Base-by-base conservation (phyloP, 495 filamentous ascomycete genomes). In the Astrothelium subdiscretum region DNA sequence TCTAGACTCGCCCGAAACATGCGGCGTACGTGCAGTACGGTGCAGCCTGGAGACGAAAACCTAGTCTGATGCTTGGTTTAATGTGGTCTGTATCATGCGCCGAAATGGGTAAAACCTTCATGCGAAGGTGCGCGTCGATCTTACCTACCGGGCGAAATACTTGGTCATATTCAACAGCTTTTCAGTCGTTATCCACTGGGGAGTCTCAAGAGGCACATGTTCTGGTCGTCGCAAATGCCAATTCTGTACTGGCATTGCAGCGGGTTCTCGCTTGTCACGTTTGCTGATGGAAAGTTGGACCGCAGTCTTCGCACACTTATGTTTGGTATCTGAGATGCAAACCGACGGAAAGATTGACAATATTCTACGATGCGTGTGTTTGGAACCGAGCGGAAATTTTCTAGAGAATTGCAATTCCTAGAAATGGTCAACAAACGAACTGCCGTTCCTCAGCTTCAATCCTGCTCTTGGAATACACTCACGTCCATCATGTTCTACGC, bases 121-220 rank as follows among this genome's bases (percentile, higher is more conserved):
- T 60, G 70, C 68, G 82, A 78, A 76, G 81, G 71, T 82, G 79
- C 84, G 85, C 81, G 82, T 85, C 81, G 76, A 80, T 78, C 72
- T 66, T 68, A 65, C 74, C 71, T 75, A 73, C 84, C 86, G 84
- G 83, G 75, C 81, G 65, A 76, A 73, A 79, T 81, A 83, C 77
- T 83, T 83, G 79, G 82, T 78, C 75, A 64, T 12, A 54, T 67
- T 67, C 74, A 77, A 73, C 75, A 70, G 78, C 76, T 68, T 67
- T 75, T 15, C 48, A 6, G 48, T 54, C 15, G 48, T 54, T 18
- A 8, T 54, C 48, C 24, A 29, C 10, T 26, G n/a, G 24, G n/a
- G 48, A 2, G 20, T 54, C 5, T 29, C n/a, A 54, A 54, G n/a
- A 29, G 29, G 48, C 48, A 54, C 10, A 24, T 26, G 24, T 10